Evolutionary conservation across 1,139 yeast species (phyloP).

Genomic region (Dujonia santamariae): DNA sequence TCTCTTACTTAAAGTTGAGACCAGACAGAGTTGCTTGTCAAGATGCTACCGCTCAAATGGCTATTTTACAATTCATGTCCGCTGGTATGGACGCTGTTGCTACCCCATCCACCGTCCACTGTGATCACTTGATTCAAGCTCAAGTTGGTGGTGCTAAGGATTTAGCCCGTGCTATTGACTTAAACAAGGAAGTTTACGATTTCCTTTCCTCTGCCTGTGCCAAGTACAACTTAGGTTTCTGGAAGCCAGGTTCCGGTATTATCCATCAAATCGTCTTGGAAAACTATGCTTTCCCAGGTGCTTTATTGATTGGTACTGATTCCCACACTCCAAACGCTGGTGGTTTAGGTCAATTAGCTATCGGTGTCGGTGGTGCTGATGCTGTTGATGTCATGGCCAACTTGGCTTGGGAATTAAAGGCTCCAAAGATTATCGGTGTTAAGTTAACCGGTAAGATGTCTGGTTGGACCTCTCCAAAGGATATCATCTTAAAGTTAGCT

Average conservation of each 20-base stretch:
- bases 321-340: slow-evolving; percentile 99
- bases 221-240: slow-evolving; percentile 97
- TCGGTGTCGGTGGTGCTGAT: slow-evolving; percentile 99
- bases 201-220: slow-evolving; percentile 93
- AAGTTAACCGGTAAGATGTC: slow-evolving; percentile 92
- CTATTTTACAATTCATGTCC: slow-evolving; percentile 96
- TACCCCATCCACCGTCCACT: slow-evolving; percentile 96
- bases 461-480: slow-evolving; percentile 99
- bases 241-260: slow-evolving; percentile 99
- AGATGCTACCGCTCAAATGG: slow-evolving; percentile 99
- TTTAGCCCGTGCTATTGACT: slow-evolving; percentile 86
- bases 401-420: slow-evolving; percentile 97
- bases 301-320: slow-evolving; percentile 95
- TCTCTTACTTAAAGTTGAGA: slow-evolving; percentile 91
- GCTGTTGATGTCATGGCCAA: slow-evolving; percentile 98
- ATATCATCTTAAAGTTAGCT: slow-evolving; percentile 90
- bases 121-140: slow-evolving; percentile 99
- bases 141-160: slow-evolving; percentile 92
- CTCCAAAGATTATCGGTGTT: slow-evolving; percentile 97
- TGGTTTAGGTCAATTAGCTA: slow-evolving; percentile 98
- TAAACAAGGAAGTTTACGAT: slow-evolving; percentile 96
- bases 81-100: slow-evolving; percentile 94
- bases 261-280: slow-evolving; percentile 97
- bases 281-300: slow-evolving; percentile 98
- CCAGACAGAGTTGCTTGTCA: slow-evolving; percentile 99